These are phyloP conservation scores for Stephania yunnanensis DNA, from an alignment of 164 flowering plant species.

Conservation along the genomic window DNA sequence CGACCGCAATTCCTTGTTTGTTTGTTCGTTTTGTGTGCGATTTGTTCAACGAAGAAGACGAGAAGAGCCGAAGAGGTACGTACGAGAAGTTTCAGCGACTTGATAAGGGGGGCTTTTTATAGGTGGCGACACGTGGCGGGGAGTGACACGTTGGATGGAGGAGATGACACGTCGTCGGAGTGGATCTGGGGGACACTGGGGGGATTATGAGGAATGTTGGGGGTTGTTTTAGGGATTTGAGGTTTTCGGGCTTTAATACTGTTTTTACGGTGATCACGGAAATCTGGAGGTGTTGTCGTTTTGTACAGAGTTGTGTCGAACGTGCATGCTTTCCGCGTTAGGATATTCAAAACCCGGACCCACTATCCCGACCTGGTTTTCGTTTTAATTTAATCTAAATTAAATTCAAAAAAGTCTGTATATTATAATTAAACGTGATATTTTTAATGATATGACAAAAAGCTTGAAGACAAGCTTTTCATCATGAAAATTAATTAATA, in stretches of 20 bases:
- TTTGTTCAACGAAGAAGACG: neutral
- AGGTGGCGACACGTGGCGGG: conserved; percentile 21
- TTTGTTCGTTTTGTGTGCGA: conserved; percentile 3
- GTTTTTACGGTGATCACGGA: neutral
- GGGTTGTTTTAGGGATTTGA: neutral
- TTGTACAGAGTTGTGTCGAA: neutral
- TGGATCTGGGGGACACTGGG: neutral
- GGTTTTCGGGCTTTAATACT: too few species aligned
- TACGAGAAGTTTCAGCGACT: conserved; percentile 12
- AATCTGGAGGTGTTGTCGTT: neutral
- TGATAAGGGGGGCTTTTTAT: conserved; percentile 13
- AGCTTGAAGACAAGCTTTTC: too few species aligned
- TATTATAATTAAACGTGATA: too few species aligned
- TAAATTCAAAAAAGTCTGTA: too few species aligned
- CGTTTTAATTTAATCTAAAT: neutral
- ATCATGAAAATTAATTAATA: too few species aligned
- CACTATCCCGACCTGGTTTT: neutral
- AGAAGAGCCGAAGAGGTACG: neutral
- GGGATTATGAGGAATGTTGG: neutral
- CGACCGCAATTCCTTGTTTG: neutral
- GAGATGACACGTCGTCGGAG: neutral
- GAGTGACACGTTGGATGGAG: conserved; percentile 12
- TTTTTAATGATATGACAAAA: too few species aligned
- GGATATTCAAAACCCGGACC: neutral
- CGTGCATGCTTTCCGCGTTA: neutral